Percentiles rank a stretch among this genome's conserved stretches.
Conservation (phyloP, 2,329 filamentous ascomycete genomes). For the Escovopsis sp. region DNA sequence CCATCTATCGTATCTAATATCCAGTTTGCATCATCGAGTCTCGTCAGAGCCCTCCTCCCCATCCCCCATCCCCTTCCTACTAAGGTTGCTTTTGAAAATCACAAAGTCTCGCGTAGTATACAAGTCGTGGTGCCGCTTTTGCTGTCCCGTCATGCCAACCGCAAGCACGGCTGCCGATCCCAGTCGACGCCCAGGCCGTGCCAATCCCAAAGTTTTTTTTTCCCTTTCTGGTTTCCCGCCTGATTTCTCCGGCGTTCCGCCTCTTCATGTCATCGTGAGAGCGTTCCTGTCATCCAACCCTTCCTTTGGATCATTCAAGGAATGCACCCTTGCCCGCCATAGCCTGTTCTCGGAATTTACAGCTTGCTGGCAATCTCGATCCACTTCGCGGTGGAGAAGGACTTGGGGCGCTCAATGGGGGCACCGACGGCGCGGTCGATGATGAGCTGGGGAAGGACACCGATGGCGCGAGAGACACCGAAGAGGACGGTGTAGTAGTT, state of each 20-base stretch:
- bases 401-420: constrained; percentile 97
- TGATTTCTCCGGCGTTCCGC: too few species aligned
- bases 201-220: background rate
- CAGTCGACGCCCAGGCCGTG: background rate
- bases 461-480: constrained; percentile 93
- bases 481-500: constrained; percentile 99
- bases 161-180: too few species aligned
- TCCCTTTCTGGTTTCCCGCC: too few species aligned
- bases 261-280: background rate
- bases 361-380: constrained; percentile 86
- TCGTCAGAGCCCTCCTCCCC: constrained; percentile 3
- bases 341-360: constrained; percentile 35
- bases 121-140: background rate
- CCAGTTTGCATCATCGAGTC: constrained; percentile 7
- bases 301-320: background rate
- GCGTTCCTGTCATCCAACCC: background rate
- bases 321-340: background rate
- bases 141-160: background rate
- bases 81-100: background rate
- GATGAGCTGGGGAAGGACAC: constrained; percentile 98
- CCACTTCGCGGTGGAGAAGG: constrained; percentile 94
- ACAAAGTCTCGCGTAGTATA: background rate
- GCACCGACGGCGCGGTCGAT: constrained; percentile 95
- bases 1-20: background rate
- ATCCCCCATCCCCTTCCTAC: constrained; percentile 1